Conservation (phyloP, 163 green algal genomes). For the Picocystis sp. region DNA sequence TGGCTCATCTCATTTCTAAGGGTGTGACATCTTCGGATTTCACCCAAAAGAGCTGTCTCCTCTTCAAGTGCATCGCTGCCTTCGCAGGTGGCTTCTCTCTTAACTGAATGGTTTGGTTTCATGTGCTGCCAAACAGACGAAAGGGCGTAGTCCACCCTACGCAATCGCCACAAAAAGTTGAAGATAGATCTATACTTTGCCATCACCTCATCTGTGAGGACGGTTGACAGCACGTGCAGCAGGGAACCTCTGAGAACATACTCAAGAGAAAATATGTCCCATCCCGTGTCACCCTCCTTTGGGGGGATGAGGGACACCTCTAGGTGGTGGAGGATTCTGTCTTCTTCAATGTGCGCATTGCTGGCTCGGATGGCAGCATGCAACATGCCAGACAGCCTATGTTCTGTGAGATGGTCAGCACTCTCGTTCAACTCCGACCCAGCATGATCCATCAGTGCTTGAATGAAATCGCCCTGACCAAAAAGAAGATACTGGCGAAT, state of each 20-base stretch:
- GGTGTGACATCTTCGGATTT: conserved; percentile 24
- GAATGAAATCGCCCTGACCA: conserved; percentile 72
- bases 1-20: conserved; percentile 60
- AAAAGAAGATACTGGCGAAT: conserved; percentile 71
- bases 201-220: conserved; percentile 44
- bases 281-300: conserved; percentile 28
- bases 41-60: conserved; percentile 3
- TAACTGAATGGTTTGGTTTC: no score
- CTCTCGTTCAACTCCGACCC: conserved; percentile 25
- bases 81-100: neutral
- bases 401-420: conserved; percentile 29
- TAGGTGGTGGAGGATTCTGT: conserved; percentile 23
- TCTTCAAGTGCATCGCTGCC: conserved; percentile 9
- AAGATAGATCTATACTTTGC: conserved; percentile 41
- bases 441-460: conserved; percentile 43
- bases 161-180: conserved; percentile 60
- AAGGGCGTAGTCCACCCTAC: conserved; percentile 50
- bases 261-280: conserved; percentile 66
- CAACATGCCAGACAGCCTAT: conserved; percentile 44
- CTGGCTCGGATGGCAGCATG: conserved; percentile 39
- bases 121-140: conserved; percentile 22
- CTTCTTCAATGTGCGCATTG: conserved; percentile 22
- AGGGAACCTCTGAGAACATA: conserved; percentile 33
- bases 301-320: conserved; percentile 17
- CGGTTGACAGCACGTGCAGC: conserved; percentile 35